Base-by-base conservation (phyloP, 2,329 filamentous ascomycete genomes). In the Colletotrichum sojae region DNA sequence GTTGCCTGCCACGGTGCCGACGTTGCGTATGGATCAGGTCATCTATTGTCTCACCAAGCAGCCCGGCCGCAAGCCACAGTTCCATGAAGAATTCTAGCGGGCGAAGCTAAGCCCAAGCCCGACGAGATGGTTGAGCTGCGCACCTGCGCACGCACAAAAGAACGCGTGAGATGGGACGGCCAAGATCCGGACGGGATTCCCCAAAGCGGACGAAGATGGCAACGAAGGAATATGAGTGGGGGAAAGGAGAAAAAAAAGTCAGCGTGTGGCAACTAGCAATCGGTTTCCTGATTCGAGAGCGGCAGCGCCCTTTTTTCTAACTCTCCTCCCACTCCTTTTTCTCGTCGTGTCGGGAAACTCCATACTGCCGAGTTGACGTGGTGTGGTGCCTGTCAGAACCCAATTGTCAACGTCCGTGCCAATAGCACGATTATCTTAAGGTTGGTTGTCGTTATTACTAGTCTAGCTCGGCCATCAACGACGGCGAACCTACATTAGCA, bases 261-360 rank as follows among this genome's bases (percentile, higher is more conserved):
- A 36, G 31, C 9, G 31, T 27, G 66, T 68, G 54, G 66, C n/a
- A 48, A 58, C 20, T n/a, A 25, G 25, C 27, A 58, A 67, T 64
- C 53, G 58, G 53, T 43, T 64, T 67, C 36, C 65, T 63, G 43
- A 64, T 40, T 68, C 39, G 53, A 65, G 60, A 58, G 25, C 63
- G 51, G 39, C 36, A 27, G n/a, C 36, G 43, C 31, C 56, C 22
- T 59, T 48, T 58, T 36, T 51, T 60, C 57, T 60, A 27, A 52
- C 46, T 52, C 6, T 31, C 31, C 43, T 49, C 45, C 45, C 56
- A 59, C 43, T 58, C 16, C 10, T 31, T 36, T 27, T 57, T 22
- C 54, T 22, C 22, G 22, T 40, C 40, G 22, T 46, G 9, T 10
- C 31, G 31, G 31, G 31, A 36, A 8, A 9, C 31, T 36, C 31